These are phyloP conservation scores for Ascochyta viciae-villosae DNA, from an alignment of 2,329 filamentous ascomycete genomes.

Conservation along the genomic window DNA sequence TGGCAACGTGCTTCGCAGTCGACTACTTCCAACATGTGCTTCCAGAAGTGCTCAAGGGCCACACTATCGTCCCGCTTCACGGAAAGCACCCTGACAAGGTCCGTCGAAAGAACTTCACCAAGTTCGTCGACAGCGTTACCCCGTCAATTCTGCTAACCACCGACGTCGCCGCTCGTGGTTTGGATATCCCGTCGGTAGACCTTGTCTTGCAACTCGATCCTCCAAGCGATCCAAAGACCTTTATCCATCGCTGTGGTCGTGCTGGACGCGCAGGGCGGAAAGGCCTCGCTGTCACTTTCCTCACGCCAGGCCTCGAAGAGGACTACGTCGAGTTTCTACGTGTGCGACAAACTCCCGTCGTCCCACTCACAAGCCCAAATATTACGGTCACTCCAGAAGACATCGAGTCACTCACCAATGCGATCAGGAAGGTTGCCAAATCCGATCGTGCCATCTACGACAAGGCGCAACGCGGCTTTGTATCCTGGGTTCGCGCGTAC, in stretches of 20 bases:
- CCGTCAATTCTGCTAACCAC: constrained; percentile 89
- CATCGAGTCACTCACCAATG: constrained; percentile 63
- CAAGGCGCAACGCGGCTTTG: constrained; percentile 89
- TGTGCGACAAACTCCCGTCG: constrained; percentile 84
- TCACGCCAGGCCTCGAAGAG: constrained; percentile 84
- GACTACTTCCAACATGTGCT: constrained; percentile 91
- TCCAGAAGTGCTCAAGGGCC: constrained; percentile 72
- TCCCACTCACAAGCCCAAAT: constrained; percentile 64
- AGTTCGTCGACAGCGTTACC: constrained; percentile 76
- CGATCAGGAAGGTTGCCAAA: constrained; percentile 67
- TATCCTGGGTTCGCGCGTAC: constrained; percentile 92
- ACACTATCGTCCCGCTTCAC: constrained; percentile 80
- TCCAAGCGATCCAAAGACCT: constrained; percentile 85
- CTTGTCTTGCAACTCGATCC: constrained; percentile 89
- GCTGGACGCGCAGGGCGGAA: constrained; percentile 70
- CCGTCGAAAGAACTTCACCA: constrained; percentile 84
- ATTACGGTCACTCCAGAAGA: constrained; percentile 67
- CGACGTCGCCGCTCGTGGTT: constrained; percentile 86
- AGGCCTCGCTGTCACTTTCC: constrained; percentile 83
- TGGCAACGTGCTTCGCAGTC: constrained; percentile 92
- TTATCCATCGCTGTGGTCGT: constrained; percentile 70
- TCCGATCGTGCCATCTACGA: constrained; percentile 76
- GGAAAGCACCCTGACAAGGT: constrained; percentile 91
- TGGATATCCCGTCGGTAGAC: constrained; percentile 92
- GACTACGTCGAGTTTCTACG: constrained; percentile 89